A percentile compares a stretch with the other conserved stretches of the same genome.
phyloP scores from a whole-genome alignment of 768 basidiomycete species.

The Suillus subluteus region DNA sequence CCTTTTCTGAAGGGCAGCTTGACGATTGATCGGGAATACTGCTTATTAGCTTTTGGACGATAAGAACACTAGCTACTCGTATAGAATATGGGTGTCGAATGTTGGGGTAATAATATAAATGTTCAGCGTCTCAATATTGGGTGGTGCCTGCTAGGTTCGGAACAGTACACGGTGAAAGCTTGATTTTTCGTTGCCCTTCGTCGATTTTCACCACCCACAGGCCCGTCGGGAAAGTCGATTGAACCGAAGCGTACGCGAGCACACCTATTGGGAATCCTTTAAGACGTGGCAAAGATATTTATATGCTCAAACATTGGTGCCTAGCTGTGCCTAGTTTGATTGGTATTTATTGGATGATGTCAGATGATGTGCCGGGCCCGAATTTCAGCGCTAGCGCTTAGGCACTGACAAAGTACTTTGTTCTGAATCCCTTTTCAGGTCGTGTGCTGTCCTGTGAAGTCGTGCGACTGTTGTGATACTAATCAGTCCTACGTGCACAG shows the following conservation, averaged over 20 bases:
- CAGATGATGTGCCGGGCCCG: neutral
- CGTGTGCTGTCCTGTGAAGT: neutral
- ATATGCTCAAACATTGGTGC: neutral
- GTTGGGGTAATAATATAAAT: neutral
- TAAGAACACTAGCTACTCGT: neutral
- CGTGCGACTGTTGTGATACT: neutral
- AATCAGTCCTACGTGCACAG: neutral
- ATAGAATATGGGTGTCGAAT: neutral
- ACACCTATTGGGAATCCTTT: neutral
- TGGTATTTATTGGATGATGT: neutral
- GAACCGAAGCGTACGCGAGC: neutral
- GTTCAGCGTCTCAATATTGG: neutral
- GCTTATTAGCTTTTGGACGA: neutral
- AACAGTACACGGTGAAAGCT: neutral
- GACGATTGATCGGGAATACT: no score
- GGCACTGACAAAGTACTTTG: neutral
- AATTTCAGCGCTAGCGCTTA: neutral
- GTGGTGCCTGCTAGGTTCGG: no score
- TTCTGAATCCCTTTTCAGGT: neutral
- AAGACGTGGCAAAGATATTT: neutral
- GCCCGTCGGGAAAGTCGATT: neutral
- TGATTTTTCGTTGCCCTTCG: neutral
- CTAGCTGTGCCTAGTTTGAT: neutral
- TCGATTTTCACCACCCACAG: no score
- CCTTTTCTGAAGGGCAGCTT: neutral